phyloP scores from a whole-genome alignment of 805 yeast genomes.

The Candida xyloterini region DNA sequence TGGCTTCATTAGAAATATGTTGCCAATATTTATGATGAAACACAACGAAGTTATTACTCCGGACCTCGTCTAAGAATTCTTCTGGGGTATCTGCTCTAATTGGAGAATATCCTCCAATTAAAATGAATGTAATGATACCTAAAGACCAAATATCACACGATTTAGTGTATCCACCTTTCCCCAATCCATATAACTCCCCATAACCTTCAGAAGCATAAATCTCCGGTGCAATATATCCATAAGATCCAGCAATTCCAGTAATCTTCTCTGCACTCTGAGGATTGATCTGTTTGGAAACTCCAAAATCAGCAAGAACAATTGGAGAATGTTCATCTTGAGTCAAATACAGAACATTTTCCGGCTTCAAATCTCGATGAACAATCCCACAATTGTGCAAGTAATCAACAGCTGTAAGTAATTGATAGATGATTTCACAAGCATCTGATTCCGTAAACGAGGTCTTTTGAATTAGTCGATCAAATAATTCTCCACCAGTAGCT shows the following conservation, averaged over 20 bases:
- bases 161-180: slow-evolving; percentile 77
- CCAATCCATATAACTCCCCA: slow-evolving; percentile 35
- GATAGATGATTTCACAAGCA: slow-evolving; percentile 72
- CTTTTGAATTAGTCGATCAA: slow-evolving; percentile 75
- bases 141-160: slow-evolving; percentile 96
- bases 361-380: slow-evolving; percentile 93
- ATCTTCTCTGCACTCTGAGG: slow-evolving; percentile 21
- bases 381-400: slow-evolving; percentile 75
- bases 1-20: slow-evolving; percentile 75
- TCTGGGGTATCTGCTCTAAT: slow-evolving; percentile 79
- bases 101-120: slow-evolving; percentile 90
- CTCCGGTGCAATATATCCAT: slow-evolving; percentile 98
- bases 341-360: slow-evolving; percentile 83
- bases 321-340: slow-evolving; percentile 59
- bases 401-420: slow-evolving; percentile 71
- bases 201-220: slow-evolving; percentile 59
- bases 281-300: slow-evolving; percentile 76
- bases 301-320: slow-evolving; percentile 91
- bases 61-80: slow-evolving; percentile 78
- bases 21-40: slow-evolving; percentile 90
- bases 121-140: slow-evolving; percentile 89
- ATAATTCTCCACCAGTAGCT: slow-evolving; percentile 95
- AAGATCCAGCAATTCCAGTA: slow-evolving; percentile 58
- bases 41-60: slow-evolving; percentile 68
- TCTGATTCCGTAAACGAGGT: slow-evolving; percentile 89